A percentile compares a stretch with the other conserved stretches of the same genome.
Conservation (phyloP, 2,329 filamentous ascomycete species). For the Diaporthe longicolla region DNA sequence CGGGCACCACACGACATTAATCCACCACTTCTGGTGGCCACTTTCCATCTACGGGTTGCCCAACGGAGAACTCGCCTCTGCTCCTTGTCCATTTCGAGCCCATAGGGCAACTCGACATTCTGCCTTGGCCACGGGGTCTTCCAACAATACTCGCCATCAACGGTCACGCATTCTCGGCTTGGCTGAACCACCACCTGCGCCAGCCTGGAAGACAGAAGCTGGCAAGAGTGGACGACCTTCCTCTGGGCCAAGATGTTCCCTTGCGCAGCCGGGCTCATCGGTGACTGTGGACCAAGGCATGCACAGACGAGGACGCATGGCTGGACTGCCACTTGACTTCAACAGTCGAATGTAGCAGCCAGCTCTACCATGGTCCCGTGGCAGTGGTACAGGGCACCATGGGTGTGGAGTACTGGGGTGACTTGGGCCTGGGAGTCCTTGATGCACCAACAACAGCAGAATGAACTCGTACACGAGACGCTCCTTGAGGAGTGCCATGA, state of each 20-base stretch:
- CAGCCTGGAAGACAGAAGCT: not conserved
- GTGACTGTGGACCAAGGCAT: not conserved
- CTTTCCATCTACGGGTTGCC: too few relatives aligned
- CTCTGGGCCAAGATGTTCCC: not conserved
- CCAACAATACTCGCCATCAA: not conserved
- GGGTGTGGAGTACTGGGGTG: not conserved
- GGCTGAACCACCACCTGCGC: not conserved
- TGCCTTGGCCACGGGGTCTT: too few relatives aligned
- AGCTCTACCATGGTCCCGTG: too few relatives aligned
- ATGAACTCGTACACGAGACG: not conserved
- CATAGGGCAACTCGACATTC: not conserved
- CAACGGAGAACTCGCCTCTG: too few relatives aligned
- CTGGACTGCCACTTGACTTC: not conserved
- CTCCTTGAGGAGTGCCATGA: too few relatives aligned
- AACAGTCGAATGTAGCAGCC: not conserved
- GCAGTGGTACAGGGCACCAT: not conserved
- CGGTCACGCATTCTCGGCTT: too few relatives aligned
- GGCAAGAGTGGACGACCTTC: not conserved
- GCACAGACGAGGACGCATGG: not conserved
- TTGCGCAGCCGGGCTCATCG: not conserved
- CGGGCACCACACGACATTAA: not conserved
- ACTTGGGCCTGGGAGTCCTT: not conserved
- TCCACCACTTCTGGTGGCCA: not conserved
- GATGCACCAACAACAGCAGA: not conserved
- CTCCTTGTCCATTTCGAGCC: too few relatives aligned